A percentile compares a stretch with the other conserved stretches of the same genome.
Evolutionary conservation across 768 basidiomycete species (phyloP).

Genomic region (Candolleomyces efflorescens): DNA sequence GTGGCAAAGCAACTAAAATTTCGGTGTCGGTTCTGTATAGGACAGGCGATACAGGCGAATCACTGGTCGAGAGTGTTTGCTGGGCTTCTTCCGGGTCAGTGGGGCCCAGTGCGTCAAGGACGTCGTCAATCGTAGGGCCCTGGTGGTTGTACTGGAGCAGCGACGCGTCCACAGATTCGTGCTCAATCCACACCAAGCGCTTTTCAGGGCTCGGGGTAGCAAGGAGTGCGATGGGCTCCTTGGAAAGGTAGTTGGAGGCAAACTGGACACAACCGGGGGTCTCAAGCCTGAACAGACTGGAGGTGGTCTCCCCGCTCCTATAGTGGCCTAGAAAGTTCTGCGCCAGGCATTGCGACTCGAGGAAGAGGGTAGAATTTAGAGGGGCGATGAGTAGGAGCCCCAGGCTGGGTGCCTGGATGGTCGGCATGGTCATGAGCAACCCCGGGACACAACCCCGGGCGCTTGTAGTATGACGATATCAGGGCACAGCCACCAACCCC

Average conservation of each 20-base stretch:
- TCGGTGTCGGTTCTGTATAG: slow-evolving; percentile 40
- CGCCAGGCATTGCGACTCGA: slow-evolving; percentile 41
- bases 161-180: slow-evolving; percentile 45
- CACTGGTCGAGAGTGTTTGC: neutral
- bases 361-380: slow-evolving; percentile 35
- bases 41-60: slow-evolving; percentile 21
- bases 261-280: slow-evolving; percentile 37
- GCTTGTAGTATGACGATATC: neutral
- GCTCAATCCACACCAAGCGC: slow-evolving; percentile 60
- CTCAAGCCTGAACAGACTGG: slow-evolving; percentile 40
- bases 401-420: slow-evolving; percentile 2
- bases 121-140: slow-evolving; percentile 5
- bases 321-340: slow-evolving; percentile 54
- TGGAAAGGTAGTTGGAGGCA: slow-evolving; percentile 21
- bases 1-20: slow-evolving; percentile 47
- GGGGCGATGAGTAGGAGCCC: slow-evolving; percentile 41
- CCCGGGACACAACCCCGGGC: neutral
- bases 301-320: slow-evolving; percentile 32
- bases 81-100: slow-evolving; percentile 10
- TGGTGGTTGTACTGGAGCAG: slow-evolving; percentile 22
- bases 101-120: slow-evolving; percentile 1
- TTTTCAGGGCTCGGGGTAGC: slow-evolving; percentile 16
- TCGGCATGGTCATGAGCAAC: neutral
- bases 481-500: neutral
- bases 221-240: slow-evolving; percentile 21